Evolutionary conservation across 352 stramenopile species (phyloP).

Genomic region (Phytophthora podocarpi): DNA sequence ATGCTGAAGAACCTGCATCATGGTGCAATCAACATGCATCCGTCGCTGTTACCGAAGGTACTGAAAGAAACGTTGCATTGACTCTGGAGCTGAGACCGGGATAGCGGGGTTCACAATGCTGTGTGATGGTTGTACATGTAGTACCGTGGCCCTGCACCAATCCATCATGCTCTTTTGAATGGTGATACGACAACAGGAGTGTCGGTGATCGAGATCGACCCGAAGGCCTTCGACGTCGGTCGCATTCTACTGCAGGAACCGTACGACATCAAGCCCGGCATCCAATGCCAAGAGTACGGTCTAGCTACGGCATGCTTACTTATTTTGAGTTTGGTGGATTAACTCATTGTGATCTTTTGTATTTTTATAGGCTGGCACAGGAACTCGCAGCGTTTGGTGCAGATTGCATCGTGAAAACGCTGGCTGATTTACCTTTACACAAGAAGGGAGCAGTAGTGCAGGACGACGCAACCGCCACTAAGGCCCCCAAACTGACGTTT

Average conservation of each 20-base stretch:
- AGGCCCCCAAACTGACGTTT: slow-evolving; percentile 72
- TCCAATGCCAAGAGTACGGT: slow-evolving; percentile 57
- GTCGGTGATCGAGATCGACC: slow-evolving; percentile 89
- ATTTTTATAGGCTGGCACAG: slow-evolving; percentile 42
- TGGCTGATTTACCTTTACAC: slow-evolving; percentile 48
- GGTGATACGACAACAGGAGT: slow-evolving; percentile 77
- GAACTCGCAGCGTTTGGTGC: slow-evolving; percentile 60
- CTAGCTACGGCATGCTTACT: neutral
- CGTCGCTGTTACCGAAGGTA: slow-evolving; percentile 83
- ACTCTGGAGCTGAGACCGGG: neutral
- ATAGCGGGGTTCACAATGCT: slow-evolving; percentile 2
- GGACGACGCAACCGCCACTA: slow-evolving; percentile 55
- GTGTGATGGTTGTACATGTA: slow-evolving; percentile 8
- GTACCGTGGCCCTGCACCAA: slow-evolving; percentile 85
- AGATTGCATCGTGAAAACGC: slow-evolving; percentile 71
- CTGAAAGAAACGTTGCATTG: neutral
- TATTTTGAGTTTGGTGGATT: neutral
- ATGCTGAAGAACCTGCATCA: slow-evolving; percentile 68
- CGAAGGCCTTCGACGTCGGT: slow-evolving; percentile 80
- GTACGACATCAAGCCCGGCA: slow-evolving; percentile 48
- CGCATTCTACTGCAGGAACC: slow-evolving; percentile 70
- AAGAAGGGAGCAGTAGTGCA: slow-evolving; percentile 60
- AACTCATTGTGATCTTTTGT: neutral
- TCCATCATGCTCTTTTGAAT: slow-evolving; percentile 86
- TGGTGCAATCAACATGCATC: slow-evolving; percentile 90